Evolutionary conservation across 305 asterid genomes (phyloP).

Genomic region (Fraxinus floribunda): DNA sequence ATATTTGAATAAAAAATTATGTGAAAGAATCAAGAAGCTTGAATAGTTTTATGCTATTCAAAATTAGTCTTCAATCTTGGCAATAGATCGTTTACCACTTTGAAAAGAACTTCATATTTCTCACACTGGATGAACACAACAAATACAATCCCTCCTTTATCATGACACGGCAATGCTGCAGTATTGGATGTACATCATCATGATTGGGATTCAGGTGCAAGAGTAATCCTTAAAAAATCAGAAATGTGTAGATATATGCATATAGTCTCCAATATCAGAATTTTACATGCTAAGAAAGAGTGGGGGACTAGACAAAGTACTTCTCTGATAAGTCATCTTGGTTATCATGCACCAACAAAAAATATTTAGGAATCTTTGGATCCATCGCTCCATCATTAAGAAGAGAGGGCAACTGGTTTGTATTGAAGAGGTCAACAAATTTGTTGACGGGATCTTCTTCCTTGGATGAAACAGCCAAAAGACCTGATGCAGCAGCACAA

Average conservation of each 20-base stretch:
- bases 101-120: not conserved
- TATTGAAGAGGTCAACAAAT: slow-evolving; percentile 80
- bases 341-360: slow-evolving; percentile 80
- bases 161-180: not conserved
- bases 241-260: not conserved
- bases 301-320: slow-evolving; percentile 37
- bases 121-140: slow-evolving; percentile 1
- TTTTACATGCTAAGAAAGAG: slow-evolving; percentile 18
- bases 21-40: not conserved
- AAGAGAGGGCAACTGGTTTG: slow-evolving; percentile 77
- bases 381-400: slow-evolving; percentile 92
- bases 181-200: not conserved
- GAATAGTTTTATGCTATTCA: not conserved
- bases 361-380: slow-evolving; percentile 89
- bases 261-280: slow-evolving; percentile 1
- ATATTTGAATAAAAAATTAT: slow-evolving; percentile 4
- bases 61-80: slow-evolving; percentile 2
- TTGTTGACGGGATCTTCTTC: slow-evolving; percentile 80
- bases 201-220: not conserved
- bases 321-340: slow-evolving; percentile 62
- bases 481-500: slow-evolving; percentile 50
- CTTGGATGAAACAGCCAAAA: slow-evolving; percentile 86
- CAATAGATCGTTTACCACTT: slow-evolving; percentile 10
- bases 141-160: not conserved
- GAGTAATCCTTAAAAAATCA: not conserved